Base-by-base conservation (phyloP, 257 asterid species). In the Fraxinus anomala region DNA sequence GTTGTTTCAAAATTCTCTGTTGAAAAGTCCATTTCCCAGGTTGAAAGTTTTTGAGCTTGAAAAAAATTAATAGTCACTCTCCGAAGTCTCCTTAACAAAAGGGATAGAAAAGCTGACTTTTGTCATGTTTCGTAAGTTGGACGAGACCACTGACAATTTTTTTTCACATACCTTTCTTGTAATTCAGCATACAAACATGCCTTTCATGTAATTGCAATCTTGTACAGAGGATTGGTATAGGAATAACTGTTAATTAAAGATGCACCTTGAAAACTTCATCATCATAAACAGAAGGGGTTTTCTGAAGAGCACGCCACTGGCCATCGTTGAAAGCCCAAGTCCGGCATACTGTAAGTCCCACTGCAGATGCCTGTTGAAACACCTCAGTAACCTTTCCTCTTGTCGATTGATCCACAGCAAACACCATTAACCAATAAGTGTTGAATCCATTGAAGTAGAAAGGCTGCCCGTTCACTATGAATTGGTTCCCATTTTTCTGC, bases 291-390 rank as follows among this genome's bases (percentile, higher is more conserved):
- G 87, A 79, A 26, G 97, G 98, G 10, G 96, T 79, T 67, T 78
- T 88, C 88, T 94, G 98, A 73, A 95, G 96, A 69, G 98, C 98
- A 68, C 96, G 85, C 97, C 98, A 95, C 72, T 93, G 98, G 33
- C 94, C 99, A 77, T 95, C 98, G 13, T 95, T 95, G 85, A 95
- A 95, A 54, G 96, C 99, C 99, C 99, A 95, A 1, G 99, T 95
- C 76, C 99, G 83, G 85, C 99, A 95, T 5, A 93, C 94, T 0
- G 99, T 85, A 5, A 95, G 86, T 10, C 97, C 96, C 2, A 86
- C 96, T 9, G 93, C 79, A 0, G 98, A 90, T 10, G 98, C 99
- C 80, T 91, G 91, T 61, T 90, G 90, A 76, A 95, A 95, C 12
- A 89, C 80, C 70, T 89, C 94, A 54, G 86, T 91, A 61, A 93